Evolutionary conservation across 495 filamentous ascomycete genomes (phyloP), one percentile per base, ranked within the genome.

Genomic region (Cudoniella acicularis): DNA sequence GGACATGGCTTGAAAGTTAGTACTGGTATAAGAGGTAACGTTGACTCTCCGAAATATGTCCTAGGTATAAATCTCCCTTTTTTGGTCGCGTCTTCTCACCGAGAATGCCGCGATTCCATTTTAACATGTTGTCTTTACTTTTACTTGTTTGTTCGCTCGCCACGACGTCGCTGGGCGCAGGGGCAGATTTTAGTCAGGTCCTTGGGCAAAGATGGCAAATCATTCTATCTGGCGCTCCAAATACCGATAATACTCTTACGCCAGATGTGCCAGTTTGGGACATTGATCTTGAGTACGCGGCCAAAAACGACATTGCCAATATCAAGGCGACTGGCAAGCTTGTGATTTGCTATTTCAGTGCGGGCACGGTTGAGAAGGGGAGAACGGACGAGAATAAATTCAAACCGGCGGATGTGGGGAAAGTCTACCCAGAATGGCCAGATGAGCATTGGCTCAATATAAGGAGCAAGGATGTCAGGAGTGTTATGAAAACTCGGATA

Each of bases 331-430:
- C 23, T 3, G 25, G 25, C 24, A 36, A 42, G 21, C 30, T 3
- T 3, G 25, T 53, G 23, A 53, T 53, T 25, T 53, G 51, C 18
- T 53, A 53, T 23, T 53, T 53, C 30, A 11, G 9, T 18, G 51
- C 51, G 3, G 51, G 51, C 10, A 53, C 23, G 3, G 11, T 17
- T 42, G 51, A 53, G 25, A 40, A 53, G 9, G 30, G 51, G 51
- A 3, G 51, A 42, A 4, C 22, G 2, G 51, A 53, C 27, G 51
- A 22, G 9, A 18, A 40, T 2, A 3, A 53, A 42, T 53, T 53
- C 18, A 9, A 10, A 2, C 10, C 6, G 4, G 18, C 3, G 3
- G 51, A 36, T 16, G 2, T 36, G 3, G 51, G 51, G 10, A 40
- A 2, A 2, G 27, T 4, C 3, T 22, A 36, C 3, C 6, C 23